Evolutionary conservation across 805 yeast species (phyloP), one percentile per base, ranked within the genome.

Genomic region (Hanseniaspora opuntiae): DNA sequence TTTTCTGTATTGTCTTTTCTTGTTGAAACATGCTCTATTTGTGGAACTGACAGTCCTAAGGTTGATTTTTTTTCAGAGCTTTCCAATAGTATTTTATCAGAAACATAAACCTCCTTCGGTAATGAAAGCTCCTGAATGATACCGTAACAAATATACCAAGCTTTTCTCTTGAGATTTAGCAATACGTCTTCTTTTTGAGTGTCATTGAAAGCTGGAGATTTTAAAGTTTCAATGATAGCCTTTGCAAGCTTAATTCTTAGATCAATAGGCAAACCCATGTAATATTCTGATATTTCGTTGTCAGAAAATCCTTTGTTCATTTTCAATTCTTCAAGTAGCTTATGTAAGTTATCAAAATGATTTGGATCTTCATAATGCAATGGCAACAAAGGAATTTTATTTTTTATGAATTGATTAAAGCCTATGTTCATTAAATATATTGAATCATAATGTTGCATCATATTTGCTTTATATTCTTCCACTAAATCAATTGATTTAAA

Each of bases 101-200:
- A 42, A n/a, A 28, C 35, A 19, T 12, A n/a, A 16, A n/a, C 9
- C 28, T n/a, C 16, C n/a, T 42, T 28, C 10, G 45, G 17, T 6
- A 42, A 14, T 8, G 45, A 24, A 5, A 48, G 40, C 33, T 48
- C 46, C 17, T 39, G 25, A 17, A 48, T 20, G 25, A 48, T 40
- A 20, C 52, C 52, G 32, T 48, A 48, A 2, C 42, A 33, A 16
- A 48, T 30, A 32, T 48, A 42, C 52, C 52, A 48, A 22, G 52
- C 52, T 33, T 48, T 48, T 25, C 22, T 25, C 35, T 42, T 42
- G 4, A 42, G 36, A 28, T 7, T 17, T 10, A 28, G n/a, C 25
- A 42, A 28, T 5, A 17, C 25, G 5, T 42, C 47, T 5, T 30
- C n/a, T 4, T 10, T 11, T 19, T 17, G 10, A n/a, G 10, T 9